Conservation (phyloP, 768 basidiomycete genomes). For the Agrocybe pediades region DNA sequence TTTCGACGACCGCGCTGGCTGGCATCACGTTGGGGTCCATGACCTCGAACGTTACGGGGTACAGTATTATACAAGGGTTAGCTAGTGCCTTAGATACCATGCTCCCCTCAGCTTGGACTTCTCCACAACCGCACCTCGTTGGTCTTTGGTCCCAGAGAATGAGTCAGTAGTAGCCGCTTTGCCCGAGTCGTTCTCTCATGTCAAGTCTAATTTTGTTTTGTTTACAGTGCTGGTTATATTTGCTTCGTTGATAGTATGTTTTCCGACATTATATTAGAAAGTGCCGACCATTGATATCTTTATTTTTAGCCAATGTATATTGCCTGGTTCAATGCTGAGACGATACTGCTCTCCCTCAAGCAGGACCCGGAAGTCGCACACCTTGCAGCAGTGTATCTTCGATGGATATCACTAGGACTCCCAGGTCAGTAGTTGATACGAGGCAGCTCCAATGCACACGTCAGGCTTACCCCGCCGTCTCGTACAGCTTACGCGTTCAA, state of each 20-base stretch:
- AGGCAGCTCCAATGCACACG: neutral
- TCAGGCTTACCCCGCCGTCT: too few relatives aligned
- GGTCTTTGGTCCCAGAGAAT: conserved; percentile 92
- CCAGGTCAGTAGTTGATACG: conserved; percentile 48
- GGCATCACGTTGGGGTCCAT: conserved; percentile 75
- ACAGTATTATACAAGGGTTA: conserved; percentile 82
- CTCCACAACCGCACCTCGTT: conserved; percentile 77
- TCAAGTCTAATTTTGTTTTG: too few relatives aligned
- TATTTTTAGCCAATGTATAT: conserved; percentile 56
- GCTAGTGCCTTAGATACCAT: conserved; percentile 89
- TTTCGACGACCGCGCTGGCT: conserved; percentile 88
- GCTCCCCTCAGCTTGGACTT: conserved; percentile 94
- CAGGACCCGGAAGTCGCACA: conserved; percentile 86
- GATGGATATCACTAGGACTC: conserved; percentile 73
- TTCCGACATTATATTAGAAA: conserved; percentile 5
- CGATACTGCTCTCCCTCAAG: conserved; percentile 69
- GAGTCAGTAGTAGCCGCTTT: conserved; percentile 51
- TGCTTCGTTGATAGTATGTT: conserved; percentile 58
- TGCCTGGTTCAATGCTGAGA: conserved; percentile 85
- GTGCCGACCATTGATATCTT: conserved; percentile 3
- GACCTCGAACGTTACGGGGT: conserved; percentile 73
- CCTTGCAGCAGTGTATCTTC: conserved; percentile 75
- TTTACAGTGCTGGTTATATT: conserved; percentile 67
- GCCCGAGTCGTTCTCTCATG: too few relatives aligned
- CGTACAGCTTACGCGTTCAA: conserved; percentile 48